Evolutionary conservation across 805 yeast species (phyloP).

Genomic region (Nadsonia fulvescens): DNA sequence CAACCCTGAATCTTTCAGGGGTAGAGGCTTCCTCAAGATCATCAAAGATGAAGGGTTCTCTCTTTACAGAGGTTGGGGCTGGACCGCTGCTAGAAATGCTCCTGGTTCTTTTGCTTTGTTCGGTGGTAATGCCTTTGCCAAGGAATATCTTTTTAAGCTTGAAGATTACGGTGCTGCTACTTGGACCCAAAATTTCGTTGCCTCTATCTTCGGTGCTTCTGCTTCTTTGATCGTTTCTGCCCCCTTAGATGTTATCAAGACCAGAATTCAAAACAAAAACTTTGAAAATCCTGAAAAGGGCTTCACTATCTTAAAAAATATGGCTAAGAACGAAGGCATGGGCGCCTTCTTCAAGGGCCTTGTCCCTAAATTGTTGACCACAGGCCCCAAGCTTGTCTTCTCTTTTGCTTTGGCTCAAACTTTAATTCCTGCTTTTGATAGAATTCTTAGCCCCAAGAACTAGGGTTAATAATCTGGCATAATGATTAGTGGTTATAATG

Average conservation of each 20-base stretch:
- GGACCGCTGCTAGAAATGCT: constrained; percentile 99
- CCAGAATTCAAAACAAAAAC: constrained; percentile 92
- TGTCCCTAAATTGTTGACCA: constrained; percentile 88
- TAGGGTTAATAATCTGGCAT: not conserved
- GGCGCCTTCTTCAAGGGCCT: constrained; percentile 89
- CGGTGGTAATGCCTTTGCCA: constrained; percentile 98
- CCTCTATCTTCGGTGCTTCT: constrained; percentile 92
- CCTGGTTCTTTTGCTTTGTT: constrained; percentile 96
- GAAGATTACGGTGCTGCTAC: constrained; percentile 80
- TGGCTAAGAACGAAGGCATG: constrained; percentile 80
- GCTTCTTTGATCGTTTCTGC: constrained; percentile 94
- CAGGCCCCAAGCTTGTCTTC: constrained; percentile 95
- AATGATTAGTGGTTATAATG: no score
- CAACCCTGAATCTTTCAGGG: constrained; percentile 98
- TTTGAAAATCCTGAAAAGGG: constrained; percentile 94
- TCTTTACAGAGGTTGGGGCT: constrained; percentile 95
- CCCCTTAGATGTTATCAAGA: constrained; percentile 94
- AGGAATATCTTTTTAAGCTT: constrained; percentile 81
- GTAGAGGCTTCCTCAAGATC: constrained; percentile 86
- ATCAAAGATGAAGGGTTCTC: constrained; percentile 83
- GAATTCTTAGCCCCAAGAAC: constrained; percentile 30
- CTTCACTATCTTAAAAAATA: constrained; percentile 77
- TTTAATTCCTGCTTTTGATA: constrained; percentile 89
- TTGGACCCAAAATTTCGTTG: constrained; percentile 85
- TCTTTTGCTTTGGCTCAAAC: constrained; percentile 97